Evolutionary conservation across 1,284 basidiomycete species (phyloP), one percentile per base, ranked within the genome.

Genomic region (Trichosporon inkin): DNA sequence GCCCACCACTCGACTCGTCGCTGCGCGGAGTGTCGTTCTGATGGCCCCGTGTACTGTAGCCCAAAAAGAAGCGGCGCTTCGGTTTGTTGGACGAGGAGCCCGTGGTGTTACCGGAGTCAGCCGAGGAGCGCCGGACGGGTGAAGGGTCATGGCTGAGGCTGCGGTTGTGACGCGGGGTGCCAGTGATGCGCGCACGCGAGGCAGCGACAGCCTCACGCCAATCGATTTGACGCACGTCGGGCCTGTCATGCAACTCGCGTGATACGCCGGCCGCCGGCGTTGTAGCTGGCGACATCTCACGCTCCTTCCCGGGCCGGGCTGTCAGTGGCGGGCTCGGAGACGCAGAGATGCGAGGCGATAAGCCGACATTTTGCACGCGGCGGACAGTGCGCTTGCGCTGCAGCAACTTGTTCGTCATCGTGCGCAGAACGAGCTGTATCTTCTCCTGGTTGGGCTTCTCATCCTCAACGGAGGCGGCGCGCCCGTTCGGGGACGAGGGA

Each of bases 361-460:
- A 13, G 8, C 57, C 57, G 10, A 38, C 59, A 16, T 52, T 40
- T 17, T 56, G 59, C 5, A 78, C 44, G 8, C 76, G 68, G 1
- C 76, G 71, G 10, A 80, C 62, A 0, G 75, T 77, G 17, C 77
- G 70, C 44, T 57, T 79, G 40, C 76, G 76, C 58, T 79, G 75
- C 7, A 79, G 70, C 2, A 81, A 68, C 68, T 77, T 78, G 60
- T 76, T 74, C 7, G 79, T 81, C 70, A 81, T 80, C 2, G 78
- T 80, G 39, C 73, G 72, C 10, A 82, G 67, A 1, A 81, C 78
- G 16, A 80, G 68, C 58, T 80, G 78, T 28, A 81, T 68, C 8
- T 71, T 63, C n/a, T 74, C 70, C 10, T 67, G 57, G 60, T 67
- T 75, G 24, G 70, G 68, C 3, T 67, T n/a, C 38, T 55, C 53